Percentiles rank a stretch among this genome's conserved stretches.
These are phyloP conservation scores for Citrus cavaleriei DNA, from an alignment of 345 rosid genomes.

Conservation along the genomic window DNA sequence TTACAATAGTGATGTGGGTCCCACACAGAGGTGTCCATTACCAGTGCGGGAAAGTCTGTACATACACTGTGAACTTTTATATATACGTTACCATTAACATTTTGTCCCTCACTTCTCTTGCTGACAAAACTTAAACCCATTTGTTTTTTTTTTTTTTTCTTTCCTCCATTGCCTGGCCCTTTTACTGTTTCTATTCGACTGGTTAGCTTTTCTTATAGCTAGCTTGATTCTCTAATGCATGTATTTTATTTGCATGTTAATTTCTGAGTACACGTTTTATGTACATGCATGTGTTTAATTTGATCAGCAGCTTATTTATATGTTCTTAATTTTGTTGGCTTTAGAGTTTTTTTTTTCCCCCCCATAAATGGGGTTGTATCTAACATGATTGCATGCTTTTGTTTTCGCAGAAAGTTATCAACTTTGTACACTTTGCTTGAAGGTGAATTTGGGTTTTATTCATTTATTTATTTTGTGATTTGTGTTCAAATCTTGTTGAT, in stretches of 20 bases:
- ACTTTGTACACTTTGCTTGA: neutral
- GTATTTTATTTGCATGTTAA: too few relatives aligned
- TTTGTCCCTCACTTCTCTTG: neutral
- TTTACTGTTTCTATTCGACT: neutral
- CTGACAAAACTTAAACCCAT: neutral
- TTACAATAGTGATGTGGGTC: neutral
- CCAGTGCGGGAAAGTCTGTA: neutral
- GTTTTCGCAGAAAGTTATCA: neutral
- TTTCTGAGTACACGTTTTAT: neutral
- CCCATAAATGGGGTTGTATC: neutral
- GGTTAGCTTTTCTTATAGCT: neutral
- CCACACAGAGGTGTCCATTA: neutral
- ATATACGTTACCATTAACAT: neutral
- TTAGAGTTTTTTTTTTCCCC: neutral
- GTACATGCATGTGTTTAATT: neutral
- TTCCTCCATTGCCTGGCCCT: neutral
- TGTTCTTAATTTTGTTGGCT: neutral
- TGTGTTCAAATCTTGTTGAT: neutral
- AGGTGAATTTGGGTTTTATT: neutral
- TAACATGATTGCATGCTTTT: neutral
- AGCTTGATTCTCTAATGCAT: neutral
- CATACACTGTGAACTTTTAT: too few relatives aligned
- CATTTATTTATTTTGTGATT: neutral
- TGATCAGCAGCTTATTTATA: neutral
- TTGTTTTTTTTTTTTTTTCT: too few relatives aligned